Evolutionary conservation across 306 rosid genomes (phyloP), one percentile per base, ranked within the genome.

Genomic region (Casuarina equisetifolia): DNA sequence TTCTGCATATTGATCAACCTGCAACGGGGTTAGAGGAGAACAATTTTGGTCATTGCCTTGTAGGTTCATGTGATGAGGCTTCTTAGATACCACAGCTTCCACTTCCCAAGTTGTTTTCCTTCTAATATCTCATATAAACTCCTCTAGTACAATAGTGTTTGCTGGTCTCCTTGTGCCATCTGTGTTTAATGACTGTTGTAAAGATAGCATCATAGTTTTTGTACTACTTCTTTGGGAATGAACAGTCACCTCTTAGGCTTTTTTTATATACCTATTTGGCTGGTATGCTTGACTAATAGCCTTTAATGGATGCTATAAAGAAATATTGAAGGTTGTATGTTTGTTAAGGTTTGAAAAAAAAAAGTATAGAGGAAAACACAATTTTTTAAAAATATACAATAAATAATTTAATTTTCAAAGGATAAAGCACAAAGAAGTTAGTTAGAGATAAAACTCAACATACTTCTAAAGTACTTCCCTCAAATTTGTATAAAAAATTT

Each of bases 91-190:
- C 45, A 36, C 25, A 4, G 46, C n/a, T 13, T 48, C 59, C 38
- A 43, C 76, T 39, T 70, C 17, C 74, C 70, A 35, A 25, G 51
- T 48, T 49, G 16, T 76, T 19, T 0, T 32, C 25, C 79, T 15
- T 69, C 45, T 67, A 72, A 75, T 59, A 7, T 59, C 61, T 54
- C 2, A 54, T 54, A 8, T 32, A 54, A 44, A 74, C 44, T 9
- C 10, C 57, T 42, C 12, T 52, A 42, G 66, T 40, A 17, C 0
- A 11, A 0, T 4, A 35, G 32, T 25, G 32, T 25, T 16, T 66
- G 44, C 43, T 35, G 15, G 53, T 43, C 70, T 2, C 36, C 71
- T 36, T 53, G 43, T 2, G 25, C 61, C 73, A n/a, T 50, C 5
- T 45, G 49, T 7, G 63, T 9, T n/a, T 8, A 57, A 20, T 3